A percentile compares a stretch with the other conserved stretches of the same genome.
Evolutionary conservation across 2,329 filamentous ascomycete species (phyloP).

Genomic region (Penicillium hordei): DNA sequence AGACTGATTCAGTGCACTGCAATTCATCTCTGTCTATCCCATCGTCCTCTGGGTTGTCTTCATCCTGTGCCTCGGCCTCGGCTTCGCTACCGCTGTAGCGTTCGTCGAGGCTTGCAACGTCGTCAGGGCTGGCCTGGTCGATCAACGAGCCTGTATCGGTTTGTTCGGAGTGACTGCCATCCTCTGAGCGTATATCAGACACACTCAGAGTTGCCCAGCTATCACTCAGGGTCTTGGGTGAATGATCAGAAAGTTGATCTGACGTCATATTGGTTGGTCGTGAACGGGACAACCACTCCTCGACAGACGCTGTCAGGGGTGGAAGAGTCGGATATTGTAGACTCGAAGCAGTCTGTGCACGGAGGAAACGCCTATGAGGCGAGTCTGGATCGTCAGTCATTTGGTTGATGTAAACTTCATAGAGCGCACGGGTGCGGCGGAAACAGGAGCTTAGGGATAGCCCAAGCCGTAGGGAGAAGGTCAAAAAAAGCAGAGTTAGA

Average conservation of each 20-base stretch:
- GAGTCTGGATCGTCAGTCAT: constrained; percentile 43
- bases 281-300: constrained; percentile 45
- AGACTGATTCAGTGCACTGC: constrained; percentile 30
- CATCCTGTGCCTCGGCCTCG: constrained; percentile 35
- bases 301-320: constrained; percentile 39
- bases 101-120: constrained; percentile 47
- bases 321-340: constrained; percentile 46
- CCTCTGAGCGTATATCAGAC: constrained; percentile 47
- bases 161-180: constrained; percentile 46
- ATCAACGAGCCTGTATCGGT: constrained; percentile 47
- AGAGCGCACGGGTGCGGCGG: constrained; percentile 7
- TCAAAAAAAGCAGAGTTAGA: constrained; percentile 11
- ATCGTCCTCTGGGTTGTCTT: constrained; percentile 28
- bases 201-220: constrained; percentile 49
- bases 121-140: constrained; percentile 43
- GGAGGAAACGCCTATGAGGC: constrained; percentile 29
- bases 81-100: constrained; percentile 40
- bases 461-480: background rate
- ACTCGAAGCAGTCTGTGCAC: constrained; percentile 29
- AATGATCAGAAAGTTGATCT: constrained; percentile 29
- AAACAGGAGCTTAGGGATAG: constrained; percentile 8
- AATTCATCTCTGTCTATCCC: constrained; percentile 25
- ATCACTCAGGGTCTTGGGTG: constrained; percentile 41
- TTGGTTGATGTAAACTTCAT: constrained; percentile 13
- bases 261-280: constrained; percentile 44